Conservation (phyloP, 1,284 basidiomycete species). For the Pseudozyma sp. region DNA sequence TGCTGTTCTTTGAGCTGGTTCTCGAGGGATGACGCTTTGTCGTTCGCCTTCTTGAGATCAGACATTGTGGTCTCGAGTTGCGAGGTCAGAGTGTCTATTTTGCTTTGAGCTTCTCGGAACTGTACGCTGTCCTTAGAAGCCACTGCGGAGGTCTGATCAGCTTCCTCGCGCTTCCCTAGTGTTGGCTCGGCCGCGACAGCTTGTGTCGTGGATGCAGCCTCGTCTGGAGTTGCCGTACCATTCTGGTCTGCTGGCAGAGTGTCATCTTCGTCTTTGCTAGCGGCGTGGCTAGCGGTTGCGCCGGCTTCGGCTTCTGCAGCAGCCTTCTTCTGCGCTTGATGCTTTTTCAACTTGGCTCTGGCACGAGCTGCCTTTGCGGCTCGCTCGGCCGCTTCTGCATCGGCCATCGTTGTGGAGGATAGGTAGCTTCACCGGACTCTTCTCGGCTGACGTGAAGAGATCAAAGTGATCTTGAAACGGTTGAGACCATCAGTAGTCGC, state of each 20-base stretch:
- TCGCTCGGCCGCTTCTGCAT: slow-evolving; percentile 51
- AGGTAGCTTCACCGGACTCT: background rate
- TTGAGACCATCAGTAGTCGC: background rate
- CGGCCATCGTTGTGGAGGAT: slow-evolving; percentile 31
- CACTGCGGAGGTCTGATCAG: background rate
- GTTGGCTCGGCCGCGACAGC: slow-evolving; percentile 1
- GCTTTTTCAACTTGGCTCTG: slow-evolving; percentile 54
- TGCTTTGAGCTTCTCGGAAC: slow-evolving; percentile 17
- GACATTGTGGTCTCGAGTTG: slow-evolving; percentile 27
- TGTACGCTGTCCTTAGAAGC: slow-evolving; percentile 7
- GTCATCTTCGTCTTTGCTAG: slow-evolving; percentile 20
- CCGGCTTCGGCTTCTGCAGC: slow-evolving; percentile 42
- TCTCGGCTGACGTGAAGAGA: background rate
- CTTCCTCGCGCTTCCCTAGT: background rate
- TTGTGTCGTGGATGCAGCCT: slow-evolving; percentile 3
- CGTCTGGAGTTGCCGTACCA: slow-evolving; percentile 18
- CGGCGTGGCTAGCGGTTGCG: slow-evolving; percentile 2
- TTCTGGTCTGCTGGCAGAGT: slow-evolving; percentile 16
- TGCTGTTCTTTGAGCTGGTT: slow-evolving; percentile 20
- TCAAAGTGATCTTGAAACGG: background rate
- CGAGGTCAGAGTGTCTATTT: slow-evolving; percentile 13
- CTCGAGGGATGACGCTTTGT: slow-evolving; percentile 14
- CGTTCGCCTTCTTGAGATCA: slow-evolving; percentile 20
- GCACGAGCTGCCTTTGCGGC: slow-evolving; percentile 57
- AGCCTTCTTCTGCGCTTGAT: slow-evolving; percentile 54